A percentile compares a stretch with the other conserved stretches of the same genome.
Evolutionary conservation across 2,329 filamentous ascomycete species (phyloP).

Genomic region (Stenocarpella maydis): DNA sequence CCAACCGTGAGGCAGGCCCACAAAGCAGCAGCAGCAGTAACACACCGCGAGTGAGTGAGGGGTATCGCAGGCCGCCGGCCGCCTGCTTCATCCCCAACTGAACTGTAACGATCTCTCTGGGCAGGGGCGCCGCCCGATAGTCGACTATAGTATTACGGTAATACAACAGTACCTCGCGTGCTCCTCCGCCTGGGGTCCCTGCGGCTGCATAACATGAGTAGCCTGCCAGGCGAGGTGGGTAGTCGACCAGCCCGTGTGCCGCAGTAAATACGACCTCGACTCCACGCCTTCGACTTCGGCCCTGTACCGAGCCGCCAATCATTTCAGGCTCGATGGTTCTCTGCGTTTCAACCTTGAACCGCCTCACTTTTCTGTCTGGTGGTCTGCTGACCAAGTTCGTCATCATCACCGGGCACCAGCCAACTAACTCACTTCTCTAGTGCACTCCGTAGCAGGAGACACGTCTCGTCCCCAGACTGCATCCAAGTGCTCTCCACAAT

Average conservation of each 20-base stretch:
- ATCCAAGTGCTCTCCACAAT: conserved; percentile 9
- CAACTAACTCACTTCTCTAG: not conserved
- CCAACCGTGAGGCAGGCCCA: conserved; percentile 6
- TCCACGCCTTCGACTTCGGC: conserved; percentile 18
- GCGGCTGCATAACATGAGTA: conserved; percentile 24
- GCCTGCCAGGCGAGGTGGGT: conserved; percentile 14
- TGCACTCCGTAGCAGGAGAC: not conserved
- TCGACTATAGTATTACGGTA: conserved; percentile 2
- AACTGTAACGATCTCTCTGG: not conserved
- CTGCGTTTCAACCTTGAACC: conserved; percentile 11
- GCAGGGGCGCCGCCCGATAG: not conserved
- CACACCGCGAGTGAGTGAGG: not conserved
- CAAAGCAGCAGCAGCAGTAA: not conserved
- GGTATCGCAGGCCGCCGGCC: conserved; percentile 20
- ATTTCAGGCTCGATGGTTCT: not conserved
- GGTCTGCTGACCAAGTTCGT: conserved; percentile 32
- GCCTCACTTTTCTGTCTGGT: conserved; percentile 30
- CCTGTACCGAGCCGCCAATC: conserved; percentile 24
- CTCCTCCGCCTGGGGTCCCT: conserved; percentile 19
- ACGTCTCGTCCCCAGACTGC: not conserved
- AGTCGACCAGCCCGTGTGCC: conserved; percentile 10
- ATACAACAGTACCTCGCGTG: not conserved
- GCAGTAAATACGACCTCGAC: conserved; percentile 18
- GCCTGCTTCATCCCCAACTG: conserved; percentile 14
- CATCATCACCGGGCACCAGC: conserved; percentile 24